Percentiles rank a stretch among this genome's conserved stretches.
phyloP scores from a whole-genome alignment of 2,329 filamentous ascomycete genomes.

The Fusarium nygamai region DNA sequence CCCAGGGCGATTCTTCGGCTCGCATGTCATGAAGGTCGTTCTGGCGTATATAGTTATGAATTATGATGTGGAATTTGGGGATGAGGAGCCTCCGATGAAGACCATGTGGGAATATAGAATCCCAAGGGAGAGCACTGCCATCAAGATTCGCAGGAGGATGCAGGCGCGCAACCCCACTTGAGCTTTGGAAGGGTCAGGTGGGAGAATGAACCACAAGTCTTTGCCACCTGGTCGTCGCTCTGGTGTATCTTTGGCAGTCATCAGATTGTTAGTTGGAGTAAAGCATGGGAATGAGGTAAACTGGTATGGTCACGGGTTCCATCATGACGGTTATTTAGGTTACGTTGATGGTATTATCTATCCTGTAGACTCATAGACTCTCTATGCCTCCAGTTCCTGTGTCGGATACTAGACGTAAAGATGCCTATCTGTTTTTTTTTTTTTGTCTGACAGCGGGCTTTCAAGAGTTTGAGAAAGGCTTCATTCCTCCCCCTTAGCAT shows the following conservation, averaged over 20 bases:
- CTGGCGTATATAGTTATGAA: background rate
- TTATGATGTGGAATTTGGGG: background rate
- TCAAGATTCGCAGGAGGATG: background rate
- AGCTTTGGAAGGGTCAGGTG: background rate
- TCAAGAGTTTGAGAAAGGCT: no score
- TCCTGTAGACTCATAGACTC: no score
- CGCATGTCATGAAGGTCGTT: background rate
- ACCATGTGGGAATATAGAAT: background rate
- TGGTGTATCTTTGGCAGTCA: background rate
- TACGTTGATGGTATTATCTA: no score
- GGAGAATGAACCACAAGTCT: background rate
- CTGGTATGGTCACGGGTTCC: no score
- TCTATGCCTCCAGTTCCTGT: no score
- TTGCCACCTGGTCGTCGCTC: background rate
- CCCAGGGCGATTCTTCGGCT: background rate
- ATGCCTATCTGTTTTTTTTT: no score
- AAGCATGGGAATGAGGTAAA: background rate
- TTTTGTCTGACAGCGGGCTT: no score
- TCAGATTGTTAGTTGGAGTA: background rate
- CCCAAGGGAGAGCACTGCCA: background rate
- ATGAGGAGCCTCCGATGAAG: background rate
- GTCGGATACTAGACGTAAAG: no score
- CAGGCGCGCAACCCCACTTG: background rate
- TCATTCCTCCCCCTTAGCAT: no score
- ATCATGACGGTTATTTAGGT: no score